A percentile compares a stretch with the other conserved stretches of the same genome.
These are phyloP conservation scores for Rhizopus sp. DNA, from an alignment of 371 early-diverging fungal genomes.

Conservation along the genomic window DNA sequence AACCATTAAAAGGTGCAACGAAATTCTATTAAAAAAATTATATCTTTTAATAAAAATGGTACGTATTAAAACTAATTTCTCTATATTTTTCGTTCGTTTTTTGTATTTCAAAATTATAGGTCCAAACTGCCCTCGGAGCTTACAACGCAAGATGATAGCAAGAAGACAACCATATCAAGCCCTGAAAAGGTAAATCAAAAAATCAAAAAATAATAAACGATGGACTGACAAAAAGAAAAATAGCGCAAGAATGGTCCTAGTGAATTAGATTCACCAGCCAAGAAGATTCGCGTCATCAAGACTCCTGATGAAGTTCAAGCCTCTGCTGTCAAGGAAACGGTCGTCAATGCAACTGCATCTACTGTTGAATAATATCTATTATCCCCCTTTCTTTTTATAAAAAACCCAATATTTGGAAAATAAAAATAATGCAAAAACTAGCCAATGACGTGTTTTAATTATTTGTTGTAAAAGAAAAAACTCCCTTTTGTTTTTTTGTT, in stretches of 20 bases:
- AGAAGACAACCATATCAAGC: not conserved
- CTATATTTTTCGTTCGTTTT: not conserved
- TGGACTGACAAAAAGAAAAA: too few relatives aligned
- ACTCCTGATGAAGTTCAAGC: too few relatives aligned
- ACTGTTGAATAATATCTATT: too few relatives aligned
- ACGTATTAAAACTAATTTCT: constrained; percentile 6
- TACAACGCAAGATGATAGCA: not conserved
- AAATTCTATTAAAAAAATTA: constrained; percentile 4
- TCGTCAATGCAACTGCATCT: too few relatives aligned
- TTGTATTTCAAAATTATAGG: constrained; percentile 2
- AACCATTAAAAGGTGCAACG: constrained; percentile 22
- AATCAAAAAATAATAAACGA: too few relatives aligned
- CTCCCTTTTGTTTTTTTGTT: not conserved
- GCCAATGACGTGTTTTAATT: not conserved
- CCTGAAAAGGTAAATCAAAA: not conserved
- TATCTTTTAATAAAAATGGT: constrained; percentile 6
- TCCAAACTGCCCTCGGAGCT: not conserved
- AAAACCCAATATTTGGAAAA: not conserved
- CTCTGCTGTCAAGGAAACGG: too few relatives aligned
- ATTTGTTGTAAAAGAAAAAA: not conserved
- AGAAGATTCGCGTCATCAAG: too few relatives aligned
- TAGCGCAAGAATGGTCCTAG: too few relatives aligned
- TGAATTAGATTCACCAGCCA: too few relatives aligned
- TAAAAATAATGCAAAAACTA: constrained; percentile 7
- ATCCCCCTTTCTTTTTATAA: not conserved